Evolutionary conservation across 2,329 filamentous ascomycete genomes (phyloP), one percentile per base, ranked within the genome.

Genomic region (Stylonectria norvegica): DNA sequence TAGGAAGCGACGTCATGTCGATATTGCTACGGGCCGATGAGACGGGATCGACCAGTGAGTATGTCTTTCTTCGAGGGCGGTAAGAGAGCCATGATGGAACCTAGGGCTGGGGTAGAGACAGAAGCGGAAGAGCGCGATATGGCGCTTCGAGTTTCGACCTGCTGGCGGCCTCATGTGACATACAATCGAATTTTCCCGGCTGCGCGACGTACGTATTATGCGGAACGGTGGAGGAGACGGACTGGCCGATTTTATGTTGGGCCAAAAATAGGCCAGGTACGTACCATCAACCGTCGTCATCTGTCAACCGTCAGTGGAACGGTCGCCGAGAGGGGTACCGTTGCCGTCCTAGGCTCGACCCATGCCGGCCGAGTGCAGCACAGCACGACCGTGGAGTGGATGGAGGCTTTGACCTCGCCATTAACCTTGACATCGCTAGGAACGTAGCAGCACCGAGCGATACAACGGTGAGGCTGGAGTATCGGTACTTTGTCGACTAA

Each of bases 261-360:
- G 38, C 53, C 53, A 56, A 56, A 55, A 56, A 56, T 56, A 56
- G 53, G 42, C 40, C 22, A 34, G 34, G 39, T 38, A 42, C 41
- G 43, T 44, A 42, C 42, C 35, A 33, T 36, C 43, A 53, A 40
- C 40, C n/a, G n/a, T n/a, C n/a, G n/a, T n/a, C n/a, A n/a, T n/a
- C n/a, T n/a, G n/a, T n/a, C n/a, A n/a, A n/a, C n/a, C n/a, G n/a
- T n/a, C n/a, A n/a, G n/a, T n/a, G n/a, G n/a, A n/a, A n/a, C n/a
- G n/a, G n/a, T n/a, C n/a, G n/a, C n/a, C n/a, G n/a, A n/a, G n/a
- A n/a, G n/a, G n/a, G n/a, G n/a, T n/a, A n/a, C n/a, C n/a, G n/a
- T n/a, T n/a, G n/a, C 17, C 31, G 14, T 35, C 23, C 34, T 22
- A 28, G 16, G 34, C 19, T 15, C 10, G 27, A 36, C 32, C 40